Evolutionary conservation across 495 filamentous ascomycete species (phyloP).

Genomic region (Penicillium flavigenum): DNA sequence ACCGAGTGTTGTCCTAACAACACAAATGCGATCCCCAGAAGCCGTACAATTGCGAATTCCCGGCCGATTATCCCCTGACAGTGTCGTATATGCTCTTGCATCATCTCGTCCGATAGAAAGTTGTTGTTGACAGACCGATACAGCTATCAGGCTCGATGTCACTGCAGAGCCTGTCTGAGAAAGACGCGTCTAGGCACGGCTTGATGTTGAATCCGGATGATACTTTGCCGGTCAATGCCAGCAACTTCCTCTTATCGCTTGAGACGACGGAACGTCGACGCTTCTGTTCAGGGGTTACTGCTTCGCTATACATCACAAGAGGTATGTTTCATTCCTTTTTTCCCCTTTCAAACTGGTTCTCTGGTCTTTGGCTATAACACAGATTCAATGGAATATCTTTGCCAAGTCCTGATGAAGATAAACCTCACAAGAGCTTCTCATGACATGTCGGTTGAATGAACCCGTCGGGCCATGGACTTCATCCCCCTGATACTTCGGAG

Average conservation of each 20-base stretch:
- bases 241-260: not conserved
- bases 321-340: not conserved
- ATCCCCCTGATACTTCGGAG: conserved; percentile 27
- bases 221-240: not conserved
- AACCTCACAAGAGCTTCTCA: conserved; percentile 36
- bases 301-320: not conserved
- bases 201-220: not conserved
- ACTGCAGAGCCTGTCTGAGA: not conserved
- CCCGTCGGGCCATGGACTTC: conserved; percentile 29
- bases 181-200: not conserved
- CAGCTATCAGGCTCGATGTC: not conserved
- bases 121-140: not conserved
- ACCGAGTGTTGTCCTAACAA: not conserved
- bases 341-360: not conserved
- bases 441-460: conserved; percentile 28
- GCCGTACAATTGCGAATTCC: not conserved
- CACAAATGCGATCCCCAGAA: not conserved
- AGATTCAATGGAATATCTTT: not conserved
- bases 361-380: not conserved
- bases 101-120: not conserved
- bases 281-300: not conserved
- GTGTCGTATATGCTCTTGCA: not conserved
- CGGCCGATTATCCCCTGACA: not conserved
- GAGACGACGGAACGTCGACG: not conserved
- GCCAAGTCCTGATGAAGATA: conserved; percentile 34